Base-by-base conservation (phyloP, 192 early-diverging fungal genomes). In the Coemansia sp. region DNA sequence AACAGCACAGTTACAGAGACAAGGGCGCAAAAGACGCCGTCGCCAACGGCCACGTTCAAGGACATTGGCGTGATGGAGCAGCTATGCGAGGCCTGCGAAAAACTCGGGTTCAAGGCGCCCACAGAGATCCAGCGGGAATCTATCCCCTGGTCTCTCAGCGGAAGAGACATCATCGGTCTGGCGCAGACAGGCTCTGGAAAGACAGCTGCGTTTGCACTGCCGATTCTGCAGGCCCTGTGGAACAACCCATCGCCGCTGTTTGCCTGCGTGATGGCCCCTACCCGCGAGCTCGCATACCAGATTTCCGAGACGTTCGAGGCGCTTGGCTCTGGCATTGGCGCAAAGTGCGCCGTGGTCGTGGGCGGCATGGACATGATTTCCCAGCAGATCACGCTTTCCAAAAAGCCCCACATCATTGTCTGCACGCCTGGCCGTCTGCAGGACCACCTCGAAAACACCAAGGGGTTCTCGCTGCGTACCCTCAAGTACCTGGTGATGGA, bases 281-380 rank as follows among this genome's bases (percentile, higher is more conserved):
- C 96, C 0, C 89, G 95, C 67, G 96, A 98, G 73, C 85, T 98
- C 62, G 96, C 94, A 14, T 90, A 91, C 65, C 96, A 98, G 69
- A 98, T 98, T 60, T 82, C 88, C 27, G 92, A 97, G 77, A 89
- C 92, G 20, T 92, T 96, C 68, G 92, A 95, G 68, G 90, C 91
- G 2, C 82, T 97, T 19, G 95, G 95, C 18, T 83, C 91, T 11
- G 86, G 83, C 1, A 97, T 98, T 69, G 95, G 96, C 19, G 96
- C 95, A 34, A 85, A 91, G 58, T 94, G 90, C 56, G 88, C 89
- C 6, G 93, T 94, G 9, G 87, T 97, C 64, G 90, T 97, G 11
- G 95, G 95, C 81, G 95, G 96, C 30, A 94, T 97, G 92, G 94
- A 97, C 71, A 91, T 95, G 91, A 97, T 97, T 85, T 82, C 89